phyloP scores from a whole-genome alignment of 805 yeast genomes.

The Sugiyamaella floridensis region DNA sequence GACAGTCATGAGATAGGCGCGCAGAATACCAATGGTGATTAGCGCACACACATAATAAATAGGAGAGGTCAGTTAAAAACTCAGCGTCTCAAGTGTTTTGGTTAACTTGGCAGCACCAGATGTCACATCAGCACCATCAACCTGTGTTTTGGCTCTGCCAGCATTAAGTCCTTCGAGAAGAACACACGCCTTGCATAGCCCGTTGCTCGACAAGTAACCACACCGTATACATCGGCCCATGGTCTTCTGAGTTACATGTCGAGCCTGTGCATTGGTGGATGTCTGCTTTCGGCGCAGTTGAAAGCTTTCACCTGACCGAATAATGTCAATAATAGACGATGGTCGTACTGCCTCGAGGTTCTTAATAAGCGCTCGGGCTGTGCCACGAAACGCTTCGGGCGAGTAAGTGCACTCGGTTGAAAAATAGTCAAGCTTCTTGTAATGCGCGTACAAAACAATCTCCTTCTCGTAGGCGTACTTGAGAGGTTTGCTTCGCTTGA shows the following conservation, averaged over 20 bases:
- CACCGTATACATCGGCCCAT: slow-evolving; percentile 68
- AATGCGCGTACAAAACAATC: slow-evolving; percentile 94
- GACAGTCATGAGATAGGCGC: too few relatives aligned
- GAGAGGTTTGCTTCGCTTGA: slow-evolving; percentile 91
- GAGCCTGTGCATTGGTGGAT: not conserved
- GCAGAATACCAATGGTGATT: too few relatives aligned
- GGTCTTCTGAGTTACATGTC: not conserved
- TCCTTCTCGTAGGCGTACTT: slow-evolving; percentile 96
- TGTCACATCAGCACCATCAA: slow-evolving; percentile 40
- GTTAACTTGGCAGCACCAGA: slow-evolving; percentile 15
- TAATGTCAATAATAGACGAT: slow-evolving; percentile 87
- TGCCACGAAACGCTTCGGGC: slow-evolving; percentile 97
- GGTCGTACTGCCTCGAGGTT: slow-evolving; percentile 87
- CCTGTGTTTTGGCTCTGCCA: slow-evolving; percentile 55
- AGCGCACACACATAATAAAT: too few relatives aligned
- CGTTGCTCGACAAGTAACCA: slow-evolving; percentile 85
- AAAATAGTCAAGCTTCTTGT: slow-evolving; percentile 88
- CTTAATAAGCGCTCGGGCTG: slow-evolving; percentile 88
- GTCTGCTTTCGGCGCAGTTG: slow-evolving; percentile 35
- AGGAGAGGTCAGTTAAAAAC: slow-evolving; percentile 38
- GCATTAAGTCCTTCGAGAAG: slow-evolving; percentile 77
- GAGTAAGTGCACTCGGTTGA: slow-evolving; percentile 97
- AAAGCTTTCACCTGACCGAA: slow-evolving; percentile 86
- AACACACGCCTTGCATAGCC: slow-evolving; percentile 88
- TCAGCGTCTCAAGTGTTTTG: slow-evolving; percentile 46